phyloP scores from a whole-genome alignment of 176 grass and related monocot genomes.

The Poa annua region DNA sequence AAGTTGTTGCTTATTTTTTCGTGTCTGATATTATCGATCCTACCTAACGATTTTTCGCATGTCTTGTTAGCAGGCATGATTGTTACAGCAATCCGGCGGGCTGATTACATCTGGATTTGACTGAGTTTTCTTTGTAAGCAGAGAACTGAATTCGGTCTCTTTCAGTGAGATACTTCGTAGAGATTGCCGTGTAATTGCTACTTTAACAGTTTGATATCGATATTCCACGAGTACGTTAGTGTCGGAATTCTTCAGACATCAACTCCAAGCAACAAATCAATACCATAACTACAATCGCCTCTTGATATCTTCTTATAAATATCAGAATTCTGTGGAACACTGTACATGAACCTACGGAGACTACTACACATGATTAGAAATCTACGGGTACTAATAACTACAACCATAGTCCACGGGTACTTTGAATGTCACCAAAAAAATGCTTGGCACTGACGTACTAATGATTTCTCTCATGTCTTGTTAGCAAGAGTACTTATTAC shows the following conservation, averaged over 20 bases:
- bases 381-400: neutral
- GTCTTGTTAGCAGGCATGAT: neutral
- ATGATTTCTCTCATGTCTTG: neutral
- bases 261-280: neutral
- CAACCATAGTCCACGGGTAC: neutral
- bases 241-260: conserved; percentile 27
- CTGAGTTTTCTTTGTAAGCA: conserved; percentile 1
- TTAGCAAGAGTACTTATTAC: neutral
- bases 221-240: neutral
- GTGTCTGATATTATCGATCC: neutral
- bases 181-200: neutral
- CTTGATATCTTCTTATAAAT: neutral
- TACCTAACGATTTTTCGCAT: neutral
- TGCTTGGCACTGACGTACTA: neutral
- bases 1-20: neutral
- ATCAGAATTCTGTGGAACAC: neutral
- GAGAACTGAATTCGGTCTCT: conserved; percentile 37
- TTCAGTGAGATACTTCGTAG: conserved; percentile 22
- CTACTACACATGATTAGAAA: neutral
- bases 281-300: neutral
- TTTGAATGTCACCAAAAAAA: conserved; percentile 1
- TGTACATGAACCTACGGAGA: neutral
- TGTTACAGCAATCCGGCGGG: neutral
- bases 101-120: neutral
- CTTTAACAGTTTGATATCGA: neutral